phyloP scores from a whole-genome alignment of 2,329 filamentous ascomycete species.

The Aspergillus hortae region DNA sequence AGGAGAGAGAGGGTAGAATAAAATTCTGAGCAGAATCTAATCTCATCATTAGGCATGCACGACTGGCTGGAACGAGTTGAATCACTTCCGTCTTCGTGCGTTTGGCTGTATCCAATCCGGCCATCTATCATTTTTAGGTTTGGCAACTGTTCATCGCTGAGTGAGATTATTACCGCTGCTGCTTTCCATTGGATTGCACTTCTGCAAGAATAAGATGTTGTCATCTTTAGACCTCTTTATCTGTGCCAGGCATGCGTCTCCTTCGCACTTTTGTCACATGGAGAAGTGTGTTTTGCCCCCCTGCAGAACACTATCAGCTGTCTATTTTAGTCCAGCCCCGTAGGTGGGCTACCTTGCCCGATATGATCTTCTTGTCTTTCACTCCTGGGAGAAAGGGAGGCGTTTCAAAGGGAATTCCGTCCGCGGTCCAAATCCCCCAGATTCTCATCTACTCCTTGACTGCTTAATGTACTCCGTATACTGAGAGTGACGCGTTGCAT shows the following conservation, averaged over 20 bases:
- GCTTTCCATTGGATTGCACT: neutral
- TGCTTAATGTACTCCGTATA: conserved; percentile 16
- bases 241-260: no score
- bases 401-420: neutral
- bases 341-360: no score
- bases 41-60: neutral
- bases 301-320: conserved; percentile 7
- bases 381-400: neutral
- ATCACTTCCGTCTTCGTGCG: conserved; percentile 2
- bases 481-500: conserved; percentile 14
- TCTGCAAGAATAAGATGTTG: neutral
- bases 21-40: neutral
- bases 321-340: no score
- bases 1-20: neutral
- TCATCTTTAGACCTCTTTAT: neutral
- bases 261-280: neutral
- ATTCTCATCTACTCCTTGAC: conserved; percentile 4
- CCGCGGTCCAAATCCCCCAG: conserved; percentile 4
- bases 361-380: no score
- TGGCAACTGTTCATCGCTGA: neutral
- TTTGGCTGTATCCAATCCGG: conserved; percentile 5
- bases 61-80: neutral
- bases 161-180: neutral
- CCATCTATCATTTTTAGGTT: neutral
- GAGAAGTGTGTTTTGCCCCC: conserved; percentile 1